Conservation (phyloP, 352 stramenopile species). For the Globisporangium lucens region DNA sequence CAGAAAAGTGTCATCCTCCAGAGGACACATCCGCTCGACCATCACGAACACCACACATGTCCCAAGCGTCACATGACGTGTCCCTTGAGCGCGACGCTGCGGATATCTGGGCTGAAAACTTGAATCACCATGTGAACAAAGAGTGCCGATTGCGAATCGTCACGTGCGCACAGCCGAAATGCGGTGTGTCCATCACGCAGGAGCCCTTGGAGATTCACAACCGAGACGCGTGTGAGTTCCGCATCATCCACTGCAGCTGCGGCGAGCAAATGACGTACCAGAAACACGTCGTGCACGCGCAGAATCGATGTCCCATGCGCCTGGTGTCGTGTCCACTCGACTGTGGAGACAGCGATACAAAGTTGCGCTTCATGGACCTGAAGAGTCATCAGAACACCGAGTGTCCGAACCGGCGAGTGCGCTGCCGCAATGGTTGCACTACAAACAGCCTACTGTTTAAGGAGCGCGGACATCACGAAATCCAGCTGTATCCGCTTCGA, state of each 20-base stretch:
- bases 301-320: slow-evolving; percentile 40
- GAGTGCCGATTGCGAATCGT: slow-evolving; percentile 44
- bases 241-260: slow-evolving; percentile 45
- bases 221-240: slow-evolving; percentile 40
- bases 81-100: slow-evolving; percentile 23
- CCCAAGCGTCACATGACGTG: slow-evolving; percentile 50
- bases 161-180: slow-evolving; percentile 50
- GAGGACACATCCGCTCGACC: slow-evolving; percentile 33
- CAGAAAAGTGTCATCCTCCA: slow-evolving; percentile 24
- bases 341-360: slow-evolving; percentile 19
- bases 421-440: slow-evolving; percentile 66
- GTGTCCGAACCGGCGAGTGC: slow-evolving; percentile 48
- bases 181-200: slow-evolving; percentile 23
- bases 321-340: slow-evolving; percentile 49
- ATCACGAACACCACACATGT: slow-evolving; percentile 46
- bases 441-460: slow-evolving; percentile 36
- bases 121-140: slow-evolving; percentile 30
- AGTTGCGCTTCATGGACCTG: slow-evolving; percentile 36
- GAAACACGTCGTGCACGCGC: slow-evolving; percentile 42
- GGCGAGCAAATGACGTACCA: slow-evolving; percentile 56
- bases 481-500: slow-evolving; percentile 36
- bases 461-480: slow-evolving; percentile 49
- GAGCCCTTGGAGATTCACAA: slow-evolving; percentile 28
- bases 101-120: slow-evolving; percentile 46
- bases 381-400: slow-evolving; percentile 43